phyloP scores from a whole-genome alignment of 2,329 filamentous ascomycete species.

The Stylonectria norvegica region DNA sequence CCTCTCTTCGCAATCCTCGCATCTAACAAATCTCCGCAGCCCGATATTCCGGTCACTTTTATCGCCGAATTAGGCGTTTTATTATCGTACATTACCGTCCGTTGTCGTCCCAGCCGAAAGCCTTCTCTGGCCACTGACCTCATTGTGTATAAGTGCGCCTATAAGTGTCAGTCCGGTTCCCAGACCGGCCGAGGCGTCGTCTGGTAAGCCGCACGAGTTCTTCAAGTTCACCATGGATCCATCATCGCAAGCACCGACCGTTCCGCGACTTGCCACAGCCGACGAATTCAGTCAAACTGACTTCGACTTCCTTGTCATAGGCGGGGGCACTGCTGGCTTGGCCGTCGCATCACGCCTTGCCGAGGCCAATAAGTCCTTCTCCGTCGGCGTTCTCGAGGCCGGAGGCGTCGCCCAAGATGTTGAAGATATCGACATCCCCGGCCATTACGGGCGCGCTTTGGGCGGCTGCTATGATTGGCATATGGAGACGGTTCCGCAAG shows the following conservation, averaged over 20 bases:
- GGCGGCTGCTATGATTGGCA: slow-evolving; percentile 41
- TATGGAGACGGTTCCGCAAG: slow-evolving; percentile 39
- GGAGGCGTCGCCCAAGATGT: slow-evolving; percentile 28
- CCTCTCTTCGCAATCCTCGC: too few species aligned
- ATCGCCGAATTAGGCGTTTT: neutral
- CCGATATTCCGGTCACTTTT: neutral
- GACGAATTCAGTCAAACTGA: slow-evolving; percentile 22
- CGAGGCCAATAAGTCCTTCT: slow-evolving; percentile 33
- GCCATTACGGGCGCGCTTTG: slow-evolving; percentile 33
- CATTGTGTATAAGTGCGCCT: neutral
- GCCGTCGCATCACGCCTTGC: slow-evolving; percentile 47
- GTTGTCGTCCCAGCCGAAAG: slow-evolving; percentile 1
- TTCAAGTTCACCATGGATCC: slow-evolving; percentile 10
- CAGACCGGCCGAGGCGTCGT: neutral
- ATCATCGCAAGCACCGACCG: too few species aligned
- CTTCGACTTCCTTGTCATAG: slow-evolving; percentile 44
- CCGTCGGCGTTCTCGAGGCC: slow-evolving; percentile 32
- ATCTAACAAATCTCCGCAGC: too few species aligned
- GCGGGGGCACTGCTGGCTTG: slow-evolving; percentile 55
- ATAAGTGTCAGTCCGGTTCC: slow-evolving; percentile 7
- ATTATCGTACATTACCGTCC: slow-evolving; percentile 3
- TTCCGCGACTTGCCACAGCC: slow-evolving; percentile 1
- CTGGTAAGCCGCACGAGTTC: neutral
- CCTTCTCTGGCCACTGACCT: neutral
- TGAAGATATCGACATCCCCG: slow-evolving; percentile 39